Base-by-base conservation (phyloP, 1,139 yeast genomes). In the Pichia sp. region DNA sequence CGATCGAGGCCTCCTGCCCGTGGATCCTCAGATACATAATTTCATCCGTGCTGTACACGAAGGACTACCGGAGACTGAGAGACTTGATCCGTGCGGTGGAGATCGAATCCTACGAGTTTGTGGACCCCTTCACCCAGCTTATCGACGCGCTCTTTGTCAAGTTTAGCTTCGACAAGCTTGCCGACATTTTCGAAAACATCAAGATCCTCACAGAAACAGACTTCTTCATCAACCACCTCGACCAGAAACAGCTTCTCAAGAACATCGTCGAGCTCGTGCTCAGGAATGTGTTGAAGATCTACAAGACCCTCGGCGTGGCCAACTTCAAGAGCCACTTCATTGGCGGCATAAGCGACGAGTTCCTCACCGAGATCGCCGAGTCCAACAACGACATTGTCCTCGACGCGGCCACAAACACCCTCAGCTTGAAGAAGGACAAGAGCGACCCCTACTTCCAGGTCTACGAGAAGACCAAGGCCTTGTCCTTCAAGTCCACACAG, bases 1-100 rank as follows among this genome's bases (percentile, higher is more conserved):
- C 85, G 6, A 80, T 82, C 62, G 86, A 82, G 68, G 84, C 85
- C 28, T 72, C 84, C 13, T 77, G 83, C 61, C 87, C 87, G 30
- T 82, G 87, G 86, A 70, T 82, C 52, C 66, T 81, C 58, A 76
- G 87, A 60, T 82, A 82, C 62, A 66, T 82, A 54, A 76, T 78
- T 34, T 82, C 79, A 28, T 83, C 85, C 19, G 82, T 81, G 46
- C 73, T 82, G 37, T 70, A 72, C 59, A 62, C 72, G 22, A 58
- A 58, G 46, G 65, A 64, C 44, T 59, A 74, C 59, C 77, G 79
- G 62, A 76, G 78, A 59, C 69, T 82, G 53, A 80, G 74, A 65
- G 87, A 82, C 57, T 67, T 82, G 49, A 72, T 79, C 48, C 73
- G 77, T 55, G 78, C 79, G 18, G 78, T 82, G 50, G 73, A 73